Percentiles rank a stretch among this genome's conserved stretches.
phyloP scores from a whole-genome alignment of 768 basidiomycete genomes.

The Lanmaoa rubissima region DNA sequence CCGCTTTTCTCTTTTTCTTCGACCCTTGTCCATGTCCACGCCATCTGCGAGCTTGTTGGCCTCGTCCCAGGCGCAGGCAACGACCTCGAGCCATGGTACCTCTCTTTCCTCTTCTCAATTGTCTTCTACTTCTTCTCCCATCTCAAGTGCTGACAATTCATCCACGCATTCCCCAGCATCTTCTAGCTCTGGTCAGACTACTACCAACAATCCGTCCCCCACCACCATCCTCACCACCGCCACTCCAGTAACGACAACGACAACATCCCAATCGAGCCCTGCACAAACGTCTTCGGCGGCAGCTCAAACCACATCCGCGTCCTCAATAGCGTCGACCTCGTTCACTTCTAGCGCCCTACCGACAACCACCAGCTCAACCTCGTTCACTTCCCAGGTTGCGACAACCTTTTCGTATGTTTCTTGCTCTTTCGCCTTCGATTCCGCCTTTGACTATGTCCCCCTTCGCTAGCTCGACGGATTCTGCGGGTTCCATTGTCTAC shows the following conservation, averaged over 20 bases:
- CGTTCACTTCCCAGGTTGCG: conserved; percentile 17
- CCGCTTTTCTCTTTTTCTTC: neutral
- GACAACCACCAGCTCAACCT: neutral
- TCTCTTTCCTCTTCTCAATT: conserved; percentile 14
- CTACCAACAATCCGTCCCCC: neutral
- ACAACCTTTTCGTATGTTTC: conserved; percentile 21
- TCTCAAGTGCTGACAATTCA: conserved; percentile 16
- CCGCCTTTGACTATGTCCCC: neutral
- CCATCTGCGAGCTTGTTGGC: neutral
- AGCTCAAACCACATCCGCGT: neutral
- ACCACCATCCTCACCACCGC: conserved; percentile 1
- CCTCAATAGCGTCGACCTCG: neutral
- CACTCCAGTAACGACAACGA: neutral
- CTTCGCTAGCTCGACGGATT: conserved; percentile 20
- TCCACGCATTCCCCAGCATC: conserved; percentile 8
- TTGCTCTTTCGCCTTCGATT: neutral
- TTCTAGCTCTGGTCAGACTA: neutral
- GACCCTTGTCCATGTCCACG: conserved; percentile 17
- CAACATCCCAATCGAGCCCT: neutral
- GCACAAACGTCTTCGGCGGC: neutral
- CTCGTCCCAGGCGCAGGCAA: neutral
- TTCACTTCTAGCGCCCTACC: neutral
- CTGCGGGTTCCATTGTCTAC: conserved; percentile 18
- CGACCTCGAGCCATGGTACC: conserved; percentile 18
- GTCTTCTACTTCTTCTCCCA: neutral